A percentile compares a stretch with the other conserved stretches of the same genome.
Conservation (phyloP, 306 rosid genomes). For the Prunus campanulata region DNA sequence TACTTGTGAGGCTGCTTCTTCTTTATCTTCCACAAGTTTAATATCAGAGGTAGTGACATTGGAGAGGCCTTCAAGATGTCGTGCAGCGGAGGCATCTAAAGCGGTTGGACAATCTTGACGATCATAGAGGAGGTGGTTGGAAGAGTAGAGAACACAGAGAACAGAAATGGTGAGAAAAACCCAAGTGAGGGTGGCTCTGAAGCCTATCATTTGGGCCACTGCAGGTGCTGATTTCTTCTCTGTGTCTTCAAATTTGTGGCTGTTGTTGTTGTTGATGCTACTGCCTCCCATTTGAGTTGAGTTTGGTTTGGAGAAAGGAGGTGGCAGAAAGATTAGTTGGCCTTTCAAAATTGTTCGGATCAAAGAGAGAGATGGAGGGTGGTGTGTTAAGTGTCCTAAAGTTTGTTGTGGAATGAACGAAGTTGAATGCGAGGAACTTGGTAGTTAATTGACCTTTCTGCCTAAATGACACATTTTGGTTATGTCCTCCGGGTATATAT, state of each 20-base stretch:
- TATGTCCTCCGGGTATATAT: not conserved
- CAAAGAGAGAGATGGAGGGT: constrained; percentile 5
- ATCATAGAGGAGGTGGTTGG: constrained; percentile 47
- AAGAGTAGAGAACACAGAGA: constrained; percentile 55
- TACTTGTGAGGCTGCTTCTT: not conserved
- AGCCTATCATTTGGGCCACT: constrained; percentile 21
- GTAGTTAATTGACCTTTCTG: constrained; percentile 11
- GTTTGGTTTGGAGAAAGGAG: constrained; percentile 21
- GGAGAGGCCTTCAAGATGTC: constrained; percentile 30
- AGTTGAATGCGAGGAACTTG: constrained; percentile 39
- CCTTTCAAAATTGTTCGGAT: constrained; percentile 46
- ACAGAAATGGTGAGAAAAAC: constrained; percentile 38
- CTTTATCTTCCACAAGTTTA: not conserved
- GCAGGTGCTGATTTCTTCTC: constrained; percentile 22
- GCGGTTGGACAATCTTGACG: constrained; percentile 41
- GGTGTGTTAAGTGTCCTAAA: constrained; percentile 8
- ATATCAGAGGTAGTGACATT: constrained; percentile 24
- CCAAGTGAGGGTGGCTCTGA: constrained; percentile 51
- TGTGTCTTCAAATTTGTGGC: constrained; percentile 21
- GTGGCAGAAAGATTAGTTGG: constrained; percentile 12
- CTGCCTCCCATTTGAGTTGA: constrained; percentile 15
- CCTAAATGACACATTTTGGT: not conserved
- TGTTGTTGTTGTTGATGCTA: constrained; percentile 2
- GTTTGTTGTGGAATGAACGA: constrained; percentile 38
- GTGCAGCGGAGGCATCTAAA: constrained; percentile 19